Percentiles rank a stretch among this genome's conserved stretches.
Evolutionary conservation across 495 filamentous ascomycete genomes (phyloP).

Genomic region (Penicillium roqueforti): DNA sequence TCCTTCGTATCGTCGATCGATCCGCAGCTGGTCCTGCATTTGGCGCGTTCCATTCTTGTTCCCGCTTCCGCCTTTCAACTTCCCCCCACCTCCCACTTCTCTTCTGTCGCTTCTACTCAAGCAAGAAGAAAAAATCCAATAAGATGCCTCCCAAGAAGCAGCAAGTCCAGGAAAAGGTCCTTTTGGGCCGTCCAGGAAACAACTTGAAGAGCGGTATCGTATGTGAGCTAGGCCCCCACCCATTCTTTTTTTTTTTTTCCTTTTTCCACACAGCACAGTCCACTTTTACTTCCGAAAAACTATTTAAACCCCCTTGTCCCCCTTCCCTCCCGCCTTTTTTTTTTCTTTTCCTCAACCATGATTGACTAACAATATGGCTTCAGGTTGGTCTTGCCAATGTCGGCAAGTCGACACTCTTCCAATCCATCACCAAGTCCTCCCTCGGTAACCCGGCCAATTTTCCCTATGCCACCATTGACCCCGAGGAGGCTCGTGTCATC

Average conservation of each 20-base stretch:
- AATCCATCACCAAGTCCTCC: conserved; percentile 96
- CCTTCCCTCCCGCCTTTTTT: conserved; percentile 18
- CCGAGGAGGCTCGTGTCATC: conserved; percentile 96
- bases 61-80: conserved; percentile 30
- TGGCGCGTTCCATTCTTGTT: conserved; percentile 24
- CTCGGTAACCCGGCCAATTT: conserved; percentile 99
- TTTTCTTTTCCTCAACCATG: conserved; percentile 15
- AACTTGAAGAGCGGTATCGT: conserved; percentile 99
- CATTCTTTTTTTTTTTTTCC: conserved; percentile 21
- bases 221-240: conserved; percentile 55
- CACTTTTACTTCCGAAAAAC: conserved; percentile 32
- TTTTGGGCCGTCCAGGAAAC: conserved; percentile 92
- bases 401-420: conserved; percentile 98
- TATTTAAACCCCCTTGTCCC: conserved; percentile 27
- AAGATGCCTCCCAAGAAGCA: conserved; percentile 56
- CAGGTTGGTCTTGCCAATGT: conserved; percentile 99
- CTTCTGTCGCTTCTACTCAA: conserved; percentile 42
- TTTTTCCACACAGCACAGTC: conserved; percentile 35
- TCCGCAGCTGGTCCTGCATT: conserved; percentile 53
- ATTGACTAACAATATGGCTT: conserved; percentile 22
- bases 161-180: conserved; percentile 52
- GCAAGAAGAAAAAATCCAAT: conserved; percentile 44
- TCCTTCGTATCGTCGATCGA: conserved; percentile 34
- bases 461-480: conserved; percentile 97
- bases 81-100: conserved; percentile 30